Evolutionary conservation across 2,329 filamentous ascomycete species (phyloP), one percentile per base, ranked within the genome.

Genomic region (Colletotrichum spaethianum): DNA sequence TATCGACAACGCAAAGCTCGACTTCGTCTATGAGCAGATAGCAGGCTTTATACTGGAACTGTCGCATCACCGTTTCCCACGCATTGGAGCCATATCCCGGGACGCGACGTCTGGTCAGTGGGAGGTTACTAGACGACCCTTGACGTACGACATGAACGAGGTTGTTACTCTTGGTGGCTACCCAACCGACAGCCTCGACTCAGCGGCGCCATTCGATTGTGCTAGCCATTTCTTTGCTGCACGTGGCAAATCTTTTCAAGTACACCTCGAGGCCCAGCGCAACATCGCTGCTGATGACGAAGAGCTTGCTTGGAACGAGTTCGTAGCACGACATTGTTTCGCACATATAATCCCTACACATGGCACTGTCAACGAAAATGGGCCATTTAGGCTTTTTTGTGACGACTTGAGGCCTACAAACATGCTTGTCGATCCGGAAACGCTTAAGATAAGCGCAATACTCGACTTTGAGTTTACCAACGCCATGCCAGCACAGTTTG

Each of bases 101-200:
- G 73, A 77, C 31, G 6, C 31, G n/a, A 63, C 63, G 23, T 73
- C 74, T 59, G 65, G 73, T 26, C 62, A 63, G 52, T 85, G 78
- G 80, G 70, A 74, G 20, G 80, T 82, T 60, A 75, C 76, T 26
- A 63, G 72, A 68, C 73, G 80, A 67, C 82, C 82, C 8, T 74
- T 84, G n/a, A 83, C 81, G n/a, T 81, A 80, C 61, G 81, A 82
- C 46, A 83, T 84, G 79, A 83, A 84, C 67, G 80, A 83, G 70
- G 63, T 82, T 59, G 78, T 74, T 0, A 79, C 75, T 60, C 75
- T 81, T 31, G 75, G 79, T 18, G 76, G 76, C 46, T 83, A 79
- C 69, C 78, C 80, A 9, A 66, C 68, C 23, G 69, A 74, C 56
- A 50, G 75, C 42, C 81, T 82, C 70, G 75, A 79, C 40, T 16